Percentiles rank a stretch among this genome's conserved stretches.
These are phyloP conservation scores for Beauveria pseudobassiana DNA, from an alignment of 2,329 filamentous ascomycete species.

Conservation along the genomic window DNA sequence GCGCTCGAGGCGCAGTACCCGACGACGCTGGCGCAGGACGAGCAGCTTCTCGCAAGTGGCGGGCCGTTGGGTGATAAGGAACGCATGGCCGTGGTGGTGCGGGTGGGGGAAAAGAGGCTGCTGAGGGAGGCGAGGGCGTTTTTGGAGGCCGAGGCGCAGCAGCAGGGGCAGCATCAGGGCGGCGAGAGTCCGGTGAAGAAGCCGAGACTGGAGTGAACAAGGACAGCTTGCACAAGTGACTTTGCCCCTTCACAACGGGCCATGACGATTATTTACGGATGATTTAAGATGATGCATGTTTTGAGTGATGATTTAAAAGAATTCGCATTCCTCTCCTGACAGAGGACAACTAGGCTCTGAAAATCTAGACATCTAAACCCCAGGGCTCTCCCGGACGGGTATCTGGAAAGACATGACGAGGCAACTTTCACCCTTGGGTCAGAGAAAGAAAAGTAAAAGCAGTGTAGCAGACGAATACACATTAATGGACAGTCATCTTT, in stretches of 20 bases:
- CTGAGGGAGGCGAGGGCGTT: slow-evolving; percentile 44
- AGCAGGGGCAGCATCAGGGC: slow-evolving; percentile 25
- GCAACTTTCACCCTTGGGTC: neutral
- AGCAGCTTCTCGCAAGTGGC: slow-evolving; percentile 25
- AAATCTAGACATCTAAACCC: neutral
- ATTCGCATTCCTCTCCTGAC: neutral
- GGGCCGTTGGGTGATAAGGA: slow-evolving; percentile 26
- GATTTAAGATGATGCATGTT: neutral
- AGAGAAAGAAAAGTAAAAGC: neutral
- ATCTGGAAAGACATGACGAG: neutral
- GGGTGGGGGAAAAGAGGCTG: slow-evolving; percentile 65
- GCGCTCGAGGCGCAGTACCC: slow-evolving; percentile 33
- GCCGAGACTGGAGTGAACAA: neutral
- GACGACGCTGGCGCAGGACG: slow-evolving; percentile 34
- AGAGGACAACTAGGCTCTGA: neutral
- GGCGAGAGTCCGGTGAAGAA: slow-evolving; percentile 19
- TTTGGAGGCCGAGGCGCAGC: slow-evolving; percentile 18
- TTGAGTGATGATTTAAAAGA: neutral
- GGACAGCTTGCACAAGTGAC: neutral
- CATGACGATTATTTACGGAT: neutral
- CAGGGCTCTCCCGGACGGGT: no score
- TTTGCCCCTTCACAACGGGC: neutral
- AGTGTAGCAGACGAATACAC: neutral
- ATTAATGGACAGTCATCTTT: neutral
- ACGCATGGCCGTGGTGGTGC: slow-evolving; percentile 58